phyloP scores from a whole-genome alignment of 2,329 filamentous ascomycete genomes.

The Penicillium sp. region DNA sequence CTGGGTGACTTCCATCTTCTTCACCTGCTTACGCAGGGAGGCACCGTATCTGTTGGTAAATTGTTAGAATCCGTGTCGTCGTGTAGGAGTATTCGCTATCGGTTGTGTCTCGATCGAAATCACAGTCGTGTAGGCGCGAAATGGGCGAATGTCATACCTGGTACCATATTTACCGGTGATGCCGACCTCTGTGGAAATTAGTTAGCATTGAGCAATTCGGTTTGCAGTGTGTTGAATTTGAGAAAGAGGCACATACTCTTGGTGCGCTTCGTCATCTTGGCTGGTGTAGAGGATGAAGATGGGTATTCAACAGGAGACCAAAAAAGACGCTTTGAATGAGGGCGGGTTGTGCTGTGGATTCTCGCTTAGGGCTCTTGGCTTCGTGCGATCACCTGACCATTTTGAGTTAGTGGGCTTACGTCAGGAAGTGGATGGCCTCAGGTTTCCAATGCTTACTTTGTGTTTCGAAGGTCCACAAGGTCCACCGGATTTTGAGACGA shows the following conservation, averaged over 20 bases:
- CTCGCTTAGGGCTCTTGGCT: slow-evolving; percentile 43
- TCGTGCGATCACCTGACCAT: slow-evolving; percentile 31
- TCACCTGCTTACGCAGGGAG: slow-evolving; percentile 97
- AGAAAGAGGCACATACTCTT: slow-evolving; percentile 59
- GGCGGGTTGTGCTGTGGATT: slow-evolving; percentile 37
- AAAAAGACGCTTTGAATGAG: slow-evolving; percentile 35
- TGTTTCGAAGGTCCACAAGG: slow-evolving; percentile 1
- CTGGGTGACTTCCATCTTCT: slow-evolving; percentile 99
- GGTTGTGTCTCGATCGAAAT: slow-evolving; percentile 18
- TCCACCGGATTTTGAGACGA: slow-evolving; percentile 3
- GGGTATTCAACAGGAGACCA: slow-evolving; percentile 37
- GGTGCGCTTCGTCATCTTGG: slow-evolving; percentile 91
- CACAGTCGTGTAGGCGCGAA: slow-evolving; percentile 16
- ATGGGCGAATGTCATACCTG: slow-evolving; percentile 63
- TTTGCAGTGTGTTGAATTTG: neutral
- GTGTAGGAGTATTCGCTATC: slow-evolving; percentile 1
- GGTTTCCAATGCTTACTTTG: slow-evolving; percentile 10
- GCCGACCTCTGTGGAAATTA: slow-evolving; percentile 68
- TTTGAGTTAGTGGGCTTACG: slow-evolving; percentile 10
- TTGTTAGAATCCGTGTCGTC: slow-evolving; percentile 23
- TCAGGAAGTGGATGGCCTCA: slow-evolving; percentile 5
- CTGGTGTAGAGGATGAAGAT: slow-evolving; percentile 44
- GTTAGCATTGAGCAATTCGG: slow-evolving; percentile 32
- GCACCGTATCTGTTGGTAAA: slow-evolving; percentile 77
- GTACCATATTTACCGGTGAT: slow-evolving; percentile 99